These are phyloP conservation scores for Fusarium sp. DNA, from an alignment of 2,329 filamentous ascomycete species.

Conservation along the genomic window DNA sequence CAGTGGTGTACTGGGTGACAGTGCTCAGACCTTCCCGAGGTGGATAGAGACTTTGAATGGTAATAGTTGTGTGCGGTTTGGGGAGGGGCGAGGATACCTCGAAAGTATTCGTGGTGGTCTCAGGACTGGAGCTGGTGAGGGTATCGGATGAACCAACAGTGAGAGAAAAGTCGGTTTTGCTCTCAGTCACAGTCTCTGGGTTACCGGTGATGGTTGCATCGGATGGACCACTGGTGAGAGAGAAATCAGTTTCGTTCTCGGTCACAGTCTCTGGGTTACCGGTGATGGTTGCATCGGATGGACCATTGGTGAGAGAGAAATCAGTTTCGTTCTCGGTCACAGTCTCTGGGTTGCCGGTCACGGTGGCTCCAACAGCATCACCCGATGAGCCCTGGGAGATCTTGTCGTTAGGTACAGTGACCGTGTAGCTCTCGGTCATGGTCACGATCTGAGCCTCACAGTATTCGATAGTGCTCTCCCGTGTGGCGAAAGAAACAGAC, in stretches of 20 bases:
- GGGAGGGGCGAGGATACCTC: slow-evolving; percentile 26
- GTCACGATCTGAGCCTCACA: slow-evolving; percentile 37
- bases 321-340: slow-evolving; percentile 45
- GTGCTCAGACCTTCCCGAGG: slow-evolving; percentile 32
- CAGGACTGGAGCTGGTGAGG: slow-evolving; percentile 40
- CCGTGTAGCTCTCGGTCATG: slow-evolving; percentile 41
- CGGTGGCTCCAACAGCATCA: slow-evolving; percentile 35
- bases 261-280: slow-evolving; percentile 47
- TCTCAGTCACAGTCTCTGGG: slow-evolving; percentile 41
- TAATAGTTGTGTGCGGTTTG: slow-evolving; percentile 39
- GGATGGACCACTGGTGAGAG: slow-evolving; percentile 43
- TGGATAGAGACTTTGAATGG: slow-evolving; percentile 45
- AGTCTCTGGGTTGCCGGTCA: slow-evolving; percentile 46
- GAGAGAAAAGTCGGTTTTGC: slow-evolving; percentile 39
- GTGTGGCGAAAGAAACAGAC: slow-evolving; percentile 38
- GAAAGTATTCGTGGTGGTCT: slow-evolving; percentile 43
- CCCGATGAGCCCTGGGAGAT: slow-evolving; percentile 14
- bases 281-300: slow-evolving; percentile 47
- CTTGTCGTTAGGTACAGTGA: slow-evolving; percentile 41
- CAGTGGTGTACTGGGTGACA: slow-evolving; percentile 41
- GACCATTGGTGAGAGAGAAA: slow-evolving; percentile 42
- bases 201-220: slow-evolving; percentile 43
- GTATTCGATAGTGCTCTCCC: slow-evolving; percentile 36
- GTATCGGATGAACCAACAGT: slow-evolving; percentile 32
- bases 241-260: slow-evolving; percentile 41